Evolutionary conservation across 192 early-diverging fungal species (phyloP).

Genomic region (Dispira simplex): DNA sequence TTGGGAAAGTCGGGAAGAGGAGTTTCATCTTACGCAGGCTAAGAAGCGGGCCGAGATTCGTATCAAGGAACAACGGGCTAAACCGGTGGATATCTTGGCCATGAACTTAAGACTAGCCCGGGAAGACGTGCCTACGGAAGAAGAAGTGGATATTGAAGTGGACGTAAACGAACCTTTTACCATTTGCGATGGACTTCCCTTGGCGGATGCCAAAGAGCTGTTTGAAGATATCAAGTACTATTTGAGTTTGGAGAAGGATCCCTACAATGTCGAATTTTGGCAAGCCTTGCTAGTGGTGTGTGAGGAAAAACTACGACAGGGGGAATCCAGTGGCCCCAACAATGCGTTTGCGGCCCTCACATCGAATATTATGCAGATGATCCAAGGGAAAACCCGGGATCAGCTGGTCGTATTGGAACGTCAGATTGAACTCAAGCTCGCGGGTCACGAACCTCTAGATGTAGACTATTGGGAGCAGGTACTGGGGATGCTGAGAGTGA

Average conservation of each 20-base stretch:
- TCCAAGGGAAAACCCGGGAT: constrained; percentile 53
- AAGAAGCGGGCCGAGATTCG: constrained; percentile 85
- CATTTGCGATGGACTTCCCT: constrained; percentile 47
- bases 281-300: constrained; percentile 64
- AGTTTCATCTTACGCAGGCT: constrained; percentile 85
- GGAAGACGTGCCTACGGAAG: constrained; percentile 48
- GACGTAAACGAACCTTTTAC: constrained; percentile 80
- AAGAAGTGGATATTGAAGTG: constrained; percentile 62
- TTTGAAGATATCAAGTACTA: constrained; percentile 81
- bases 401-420: constrained; percentile 57
- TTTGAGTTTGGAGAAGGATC: constrained; percentile 63
- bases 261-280: constrained; percentile 74
- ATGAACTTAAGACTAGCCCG: constrained; percentile 74
- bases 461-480: constrained; percentile 93
- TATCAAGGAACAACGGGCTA: constrained; percentile 70
- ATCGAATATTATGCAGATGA: constrained; percentile 48
- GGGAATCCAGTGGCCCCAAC: constrained; percentile 16
- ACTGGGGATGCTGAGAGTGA: constrained; percentile 55
- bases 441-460: constrained; percentile 52
- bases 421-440: constrained; percentile 61
- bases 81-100: constrained; percentile 85
- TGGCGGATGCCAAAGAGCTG: constrained; percentile 60
- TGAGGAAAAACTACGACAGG: constrained; percentile 42
- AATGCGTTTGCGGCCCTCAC: constrained; percentile 21
- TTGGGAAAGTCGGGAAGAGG: constrained; percentile 86